Percentiles rank a stretch among this genome's conserved stretches.
Conservation (phyloP, 805 yeast species). For the Trichomonascus vanleenenianus region DNA sequence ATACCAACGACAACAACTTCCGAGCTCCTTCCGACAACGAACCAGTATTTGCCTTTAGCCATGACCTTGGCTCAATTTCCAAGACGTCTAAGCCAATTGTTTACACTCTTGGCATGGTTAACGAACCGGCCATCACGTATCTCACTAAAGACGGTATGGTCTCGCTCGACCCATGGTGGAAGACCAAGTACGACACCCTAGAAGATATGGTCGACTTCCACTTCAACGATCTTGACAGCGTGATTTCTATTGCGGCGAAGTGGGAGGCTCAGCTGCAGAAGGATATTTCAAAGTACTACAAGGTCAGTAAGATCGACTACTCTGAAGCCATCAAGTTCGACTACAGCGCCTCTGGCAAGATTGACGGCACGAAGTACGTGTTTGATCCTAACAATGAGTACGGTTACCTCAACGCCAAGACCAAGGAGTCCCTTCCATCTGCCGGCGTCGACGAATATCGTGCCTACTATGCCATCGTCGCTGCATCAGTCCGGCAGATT, state of each 20-base stretch:
- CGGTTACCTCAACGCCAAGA: background rate
- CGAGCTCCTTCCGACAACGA: background rate
- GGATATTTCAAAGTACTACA: background rate
- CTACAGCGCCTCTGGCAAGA: background rate
- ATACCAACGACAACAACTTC: background rate
- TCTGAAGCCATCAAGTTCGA: too few species aligned
- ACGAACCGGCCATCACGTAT: background rate
- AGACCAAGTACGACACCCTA: background rate
- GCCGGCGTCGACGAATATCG: background rate
- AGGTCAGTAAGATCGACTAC: background rate
- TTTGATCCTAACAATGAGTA: background rate
- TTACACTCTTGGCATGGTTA: background rate
- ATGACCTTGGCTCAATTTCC: background rate
- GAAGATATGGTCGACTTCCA: background rate
- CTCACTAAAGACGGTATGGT: background rate
- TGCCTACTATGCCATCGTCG: background rate
- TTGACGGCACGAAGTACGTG: background rate
- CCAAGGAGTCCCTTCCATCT: background rate
- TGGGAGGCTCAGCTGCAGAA: background rate
- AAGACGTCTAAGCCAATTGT: background rate
- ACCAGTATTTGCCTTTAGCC: background rate
- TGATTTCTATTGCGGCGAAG: background rate
- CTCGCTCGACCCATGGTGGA: conserved; percentile 1
- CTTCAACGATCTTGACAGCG: background rate
- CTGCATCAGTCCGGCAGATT: background rate